These are phyloP conservation scores for Rutstroemia sydowiana DNA, from an alignment of 2,329 filamentous ascomycete species.

Conservation along the genomic window DNA sequence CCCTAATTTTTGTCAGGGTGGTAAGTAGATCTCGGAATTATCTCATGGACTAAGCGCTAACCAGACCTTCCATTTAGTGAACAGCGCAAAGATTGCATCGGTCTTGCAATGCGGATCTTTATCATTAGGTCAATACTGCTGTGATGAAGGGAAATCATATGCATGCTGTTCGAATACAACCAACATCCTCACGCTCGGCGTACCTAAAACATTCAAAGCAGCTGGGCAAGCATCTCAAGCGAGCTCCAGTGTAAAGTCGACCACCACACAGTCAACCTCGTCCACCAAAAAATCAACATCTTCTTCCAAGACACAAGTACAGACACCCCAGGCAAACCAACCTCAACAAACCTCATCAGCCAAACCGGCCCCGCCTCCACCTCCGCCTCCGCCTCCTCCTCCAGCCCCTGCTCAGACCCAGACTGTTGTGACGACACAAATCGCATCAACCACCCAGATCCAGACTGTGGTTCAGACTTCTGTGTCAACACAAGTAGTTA, in stretches of 20 bases:
- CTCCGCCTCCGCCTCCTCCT: not conserved
- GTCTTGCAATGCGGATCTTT: constrained; percentile 13
- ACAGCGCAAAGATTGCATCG: constrained; percentile 2
- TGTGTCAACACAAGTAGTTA: not conserved
- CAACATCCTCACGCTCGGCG: constrained; percentile 12
- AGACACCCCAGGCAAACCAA: not conserved
- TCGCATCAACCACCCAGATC: not conserved
- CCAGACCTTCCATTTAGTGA: constrained; percentile 2
- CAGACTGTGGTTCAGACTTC: not conserved
- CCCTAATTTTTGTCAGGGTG: constrained; percentile 15
- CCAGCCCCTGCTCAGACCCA: not conserved
- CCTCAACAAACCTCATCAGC: not conserved
- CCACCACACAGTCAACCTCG: not conserved
- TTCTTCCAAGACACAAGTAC: not conserved
- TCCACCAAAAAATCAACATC: not conserved
- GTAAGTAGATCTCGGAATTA: constrained; percentile 6
- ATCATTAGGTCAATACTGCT: constrained; percentile 14
- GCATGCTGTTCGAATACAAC: constrained; percentile 10
- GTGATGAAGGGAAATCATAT: constrained; percentile 14
- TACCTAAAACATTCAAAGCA: not conserved
- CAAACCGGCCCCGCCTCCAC: not conserved
- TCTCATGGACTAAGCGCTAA: not conserved
- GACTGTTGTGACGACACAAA: not conserved
- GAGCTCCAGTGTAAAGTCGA: not conserved
- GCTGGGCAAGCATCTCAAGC: not conserved